phyloP scores from a whole-genome alignment of 2,329 filamentous ascomycete genomes.

The Fusarium sp. region DNA sequence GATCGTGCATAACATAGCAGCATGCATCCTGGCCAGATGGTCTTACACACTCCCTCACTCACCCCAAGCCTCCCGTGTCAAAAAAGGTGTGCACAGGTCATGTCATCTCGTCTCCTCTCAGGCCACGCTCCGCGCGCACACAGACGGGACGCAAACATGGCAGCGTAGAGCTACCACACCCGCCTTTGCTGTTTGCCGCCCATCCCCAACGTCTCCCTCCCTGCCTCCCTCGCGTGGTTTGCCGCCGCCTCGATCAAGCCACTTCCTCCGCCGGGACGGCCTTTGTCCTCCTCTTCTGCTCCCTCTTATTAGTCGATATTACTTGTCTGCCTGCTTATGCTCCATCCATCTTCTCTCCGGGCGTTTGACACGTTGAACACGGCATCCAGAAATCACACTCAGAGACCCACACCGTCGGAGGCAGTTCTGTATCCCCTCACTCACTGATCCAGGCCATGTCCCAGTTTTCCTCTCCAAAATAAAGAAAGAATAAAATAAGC shows the following conservation, averaged over 20 bases:
- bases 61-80: constrained; percentile 13
- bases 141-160: constrained; percentile 43
- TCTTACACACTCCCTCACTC: constrained; percentile 3
- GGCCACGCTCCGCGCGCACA: constrained; percentile 35
- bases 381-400: background rate
- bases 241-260: constrained; percentile 25
- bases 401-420: constrained; percentile 2
- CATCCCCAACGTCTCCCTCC: background rate
- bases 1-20: constrained; percentile 29
- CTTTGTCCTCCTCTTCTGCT: constrained; percentile 22
- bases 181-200: constrained; percentile 28
- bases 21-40: constrained; percentile 2
- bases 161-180: constrained; percentile 15
- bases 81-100: constrained; percentile 18
- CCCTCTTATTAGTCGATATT: too few relatives aligned
- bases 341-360: background rate
- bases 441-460: constrained; percentile 1
- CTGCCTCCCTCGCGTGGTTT: constrained; percentile 21
- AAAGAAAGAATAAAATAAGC: background rate
- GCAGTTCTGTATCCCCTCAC: constrained; percentile 17
- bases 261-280: constrained; percentile 15
- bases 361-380: background rate
- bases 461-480: constrained; percentile 10
- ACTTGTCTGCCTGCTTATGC: background rate
- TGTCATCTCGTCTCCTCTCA: constrained; percentile 39